Evolutionary conservation across 352 stramenopile species (phyloP).

Genomic region (Globisporangium iwayamae): DNA sequence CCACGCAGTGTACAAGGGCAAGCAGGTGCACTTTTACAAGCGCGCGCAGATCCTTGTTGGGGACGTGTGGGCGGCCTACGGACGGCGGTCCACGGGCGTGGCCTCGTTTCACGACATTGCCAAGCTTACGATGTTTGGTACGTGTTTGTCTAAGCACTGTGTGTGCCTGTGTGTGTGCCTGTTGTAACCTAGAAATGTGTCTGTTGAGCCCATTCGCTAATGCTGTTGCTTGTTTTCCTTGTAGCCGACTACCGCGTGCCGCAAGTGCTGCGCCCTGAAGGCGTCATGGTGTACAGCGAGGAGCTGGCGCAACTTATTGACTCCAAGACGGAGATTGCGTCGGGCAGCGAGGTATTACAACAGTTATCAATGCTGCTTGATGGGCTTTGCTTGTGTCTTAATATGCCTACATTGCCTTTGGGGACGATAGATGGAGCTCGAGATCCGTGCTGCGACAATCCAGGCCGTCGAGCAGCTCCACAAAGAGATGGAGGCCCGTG

Average conservation of each 20-base stretch:
- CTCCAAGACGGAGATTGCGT: constrained; percentile 48
- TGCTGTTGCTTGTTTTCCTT: not conserved
- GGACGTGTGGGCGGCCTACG: constrained; percentile 87
- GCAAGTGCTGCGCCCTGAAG: constrained; percentile 67
- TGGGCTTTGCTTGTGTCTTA: not conserved
- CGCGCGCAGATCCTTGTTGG: constrained; percentile 86
- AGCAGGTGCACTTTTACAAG: constrained; percentile 89
- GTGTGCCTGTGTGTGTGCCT: not conserved
- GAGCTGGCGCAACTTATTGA: constrained; percentile 49
- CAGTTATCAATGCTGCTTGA: not conserved
- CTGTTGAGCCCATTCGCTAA: not conserved
- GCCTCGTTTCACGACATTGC: constrained; percentile 78
- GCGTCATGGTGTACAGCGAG: constrained; percentile 60
- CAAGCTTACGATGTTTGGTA: constrained; percentile 88
- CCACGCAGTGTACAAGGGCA: constrained; percentile 74
- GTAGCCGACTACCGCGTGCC: constrained; percentile 87
- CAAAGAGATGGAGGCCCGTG: constrained; percentile 24
- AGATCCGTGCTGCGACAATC: constrained; percentile 82
- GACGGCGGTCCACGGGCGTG: constrained; percentile 36
- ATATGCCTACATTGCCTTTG: too few relatives aligned
- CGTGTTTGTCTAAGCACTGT: not conserved
- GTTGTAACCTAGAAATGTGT: not conserved
- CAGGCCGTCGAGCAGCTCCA: constrained; percentile 80
- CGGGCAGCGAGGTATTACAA: constrained; percentile 50
- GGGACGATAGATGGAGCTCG: constrained; percentile 57